Percentiles rank a stretch among this genome's conserved stretches.
These are phyloP conservation scores for Phialophora macrospora DNA, from an alignment of 2,329 filamentous ascomycete species.

Conservation along the genomic window DNA sequence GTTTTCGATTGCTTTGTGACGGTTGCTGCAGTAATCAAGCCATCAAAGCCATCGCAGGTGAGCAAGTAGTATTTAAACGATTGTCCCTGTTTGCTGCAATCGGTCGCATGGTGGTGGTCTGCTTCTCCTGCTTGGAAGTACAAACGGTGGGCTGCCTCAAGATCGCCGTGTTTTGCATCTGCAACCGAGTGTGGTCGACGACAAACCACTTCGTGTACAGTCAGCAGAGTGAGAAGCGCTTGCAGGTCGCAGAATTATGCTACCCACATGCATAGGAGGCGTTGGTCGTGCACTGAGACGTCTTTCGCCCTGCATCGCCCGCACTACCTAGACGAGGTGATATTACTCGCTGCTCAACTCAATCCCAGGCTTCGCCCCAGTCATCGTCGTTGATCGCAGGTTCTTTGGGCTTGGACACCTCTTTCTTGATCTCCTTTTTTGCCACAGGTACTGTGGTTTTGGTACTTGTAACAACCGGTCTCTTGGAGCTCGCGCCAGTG, in stretches of 20 bases:
- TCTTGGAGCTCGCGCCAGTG: conserved; percentile 40
- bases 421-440: conserved; percentile 69
- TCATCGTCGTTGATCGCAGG: conserved; percentile 47
- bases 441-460: conserved; percentile 56
- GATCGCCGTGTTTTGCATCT: not conserved
- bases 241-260: not conserved
- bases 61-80: conserved; percentile 1
- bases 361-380: conserved; percentile 58
- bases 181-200: not conserved
- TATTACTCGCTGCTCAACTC: conserved; percentile 16
- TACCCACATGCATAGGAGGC: not conserved
- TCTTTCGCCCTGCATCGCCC: not conserved
- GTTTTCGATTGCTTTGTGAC: not conserved
- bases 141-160: not conserved
- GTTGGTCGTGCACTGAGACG: not conserved
- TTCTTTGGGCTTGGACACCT: conserved; percentile 30
- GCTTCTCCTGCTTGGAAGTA: not conserved
- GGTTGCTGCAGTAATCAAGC: not conserved
- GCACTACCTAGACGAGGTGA: not conserved
- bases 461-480: conserved; percentile 42
- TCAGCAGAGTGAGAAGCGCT: not conserved
- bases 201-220: not conserved
- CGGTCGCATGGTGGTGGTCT: not conserved
- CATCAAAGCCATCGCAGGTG: not conserved
- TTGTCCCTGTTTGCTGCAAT: conserved; percentile 4